Base-by-base conservation (phyloP, 345 rosid genomes). In the Eucalyptus marginata region DNA sequence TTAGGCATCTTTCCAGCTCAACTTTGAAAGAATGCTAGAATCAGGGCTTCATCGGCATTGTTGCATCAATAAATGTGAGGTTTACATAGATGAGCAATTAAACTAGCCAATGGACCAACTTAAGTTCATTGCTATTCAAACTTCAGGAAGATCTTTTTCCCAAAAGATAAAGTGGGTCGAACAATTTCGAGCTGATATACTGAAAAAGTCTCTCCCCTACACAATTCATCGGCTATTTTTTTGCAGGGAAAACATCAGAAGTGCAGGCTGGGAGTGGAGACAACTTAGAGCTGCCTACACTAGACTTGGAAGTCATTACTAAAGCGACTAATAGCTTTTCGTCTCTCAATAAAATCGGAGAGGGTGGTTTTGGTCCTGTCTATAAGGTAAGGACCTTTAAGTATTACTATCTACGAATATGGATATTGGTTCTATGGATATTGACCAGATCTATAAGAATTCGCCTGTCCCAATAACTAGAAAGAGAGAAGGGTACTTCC, bases 361-460 rank as follows among this genome's bases (percentile, higher is more conserved):
- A 90, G 84, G 93, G 94, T 49, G 93, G 93, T n/a, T 94, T 91
- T 89, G 95, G 93, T 20, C 62, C 91, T 5, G 94, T 94, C 4
- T 94, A 93, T 51, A 90, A 90, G 93, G 94, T 93, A 87, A 88
- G 49, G 18, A 62, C 86, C 86, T 62, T 27, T 76, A 14, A 18
- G 25, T 36, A 29, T 64, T 64, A 13, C 18, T 14, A 29, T 64
- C 71, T 40, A 40, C 5, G 40, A 40, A 40, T 40, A 40, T 40
- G 40, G 40, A 40, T 36, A 36, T 36, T 36, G 36, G 36, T 36
- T 36, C 16, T 25, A 5, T 25, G 15, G 31, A 59, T 13, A 59
- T 59, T 27, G 31, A 2, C n/a, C 6, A 7, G 15, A 27, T 12
- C 31, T 27, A 16, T 33, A 68, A 33, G 44, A 33, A 17, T 68